Percentiles rank a stretch among this genome's conserved stretches.
phyloP scores from a whole-genome alignment of 257 asterid species.

The Hygrophila difformis region DNA sequence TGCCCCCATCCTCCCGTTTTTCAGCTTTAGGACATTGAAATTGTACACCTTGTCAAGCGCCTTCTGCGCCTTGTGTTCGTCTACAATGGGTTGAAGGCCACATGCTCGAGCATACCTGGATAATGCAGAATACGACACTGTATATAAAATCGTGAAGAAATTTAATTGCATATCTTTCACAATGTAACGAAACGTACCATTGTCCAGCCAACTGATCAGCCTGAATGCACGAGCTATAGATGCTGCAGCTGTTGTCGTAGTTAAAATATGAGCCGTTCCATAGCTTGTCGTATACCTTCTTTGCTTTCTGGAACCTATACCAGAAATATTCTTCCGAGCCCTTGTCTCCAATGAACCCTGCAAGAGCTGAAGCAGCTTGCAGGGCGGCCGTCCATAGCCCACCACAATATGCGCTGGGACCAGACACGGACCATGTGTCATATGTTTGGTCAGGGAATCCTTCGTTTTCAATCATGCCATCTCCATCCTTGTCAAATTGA shows the following conservation, averaged over 20 bases:
- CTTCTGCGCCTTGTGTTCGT: slow-evolving; percentile 64
- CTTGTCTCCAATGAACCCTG: slow-evolving; percentile 70
- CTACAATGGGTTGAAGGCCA: slow-evolving; percentile 75
- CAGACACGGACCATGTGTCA: slow-evolving; percentile 87
- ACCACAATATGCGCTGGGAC: slow-evolving; percentile 95
- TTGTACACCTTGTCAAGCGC: slow-evolving; percentile 65
- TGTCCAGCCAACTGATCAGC: slow-evolving; percentile 98
- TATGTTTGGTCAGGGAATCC: slow-evolving; percentile 98
- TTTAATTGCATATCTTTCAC: too few relatives aligned
- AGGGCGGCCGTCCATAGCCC: slow-evolving; percentile 99
- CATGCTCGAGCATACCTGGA: slow-evolving; percentile 93
- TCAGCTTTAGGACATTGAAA: slow-evolving; percentile 74
- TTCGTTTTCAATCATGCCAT: slow-evolving; percentile 97
- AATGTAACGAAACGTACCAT: slow-evolving; percentile 37
- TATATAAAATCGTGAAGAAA: too few relatives aligned
- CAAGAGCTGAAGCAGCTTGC: slow-evolving; percentile 90
- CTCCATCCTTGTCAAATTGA: slow-evolving; percentile 93
- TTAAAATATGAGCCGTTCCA: slow-evolving; percentile 93
- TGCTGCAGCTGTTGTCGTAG: slow-evolving; percentile 69
- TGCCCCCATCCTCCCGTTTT: slow-evolving; percentile 80
- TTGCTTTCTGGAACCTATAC: slow-evolving; percentile 75
- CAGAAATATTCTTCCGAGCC: slow-evolving; percentile 74
- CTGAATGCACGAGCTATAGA: slow-evolving; percentile 74
- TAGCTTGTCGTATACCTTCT: slow-evolving; percentile 58
- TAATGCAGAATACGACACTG: too few relatives aligned